A percentile compares a stretch with the other conserved stretches of the same genome.
Evolutionary conservation across 495 filamentous ascomycete genomes (phyloP).

Genomic region (Apiosordaria backusii): DNA sequence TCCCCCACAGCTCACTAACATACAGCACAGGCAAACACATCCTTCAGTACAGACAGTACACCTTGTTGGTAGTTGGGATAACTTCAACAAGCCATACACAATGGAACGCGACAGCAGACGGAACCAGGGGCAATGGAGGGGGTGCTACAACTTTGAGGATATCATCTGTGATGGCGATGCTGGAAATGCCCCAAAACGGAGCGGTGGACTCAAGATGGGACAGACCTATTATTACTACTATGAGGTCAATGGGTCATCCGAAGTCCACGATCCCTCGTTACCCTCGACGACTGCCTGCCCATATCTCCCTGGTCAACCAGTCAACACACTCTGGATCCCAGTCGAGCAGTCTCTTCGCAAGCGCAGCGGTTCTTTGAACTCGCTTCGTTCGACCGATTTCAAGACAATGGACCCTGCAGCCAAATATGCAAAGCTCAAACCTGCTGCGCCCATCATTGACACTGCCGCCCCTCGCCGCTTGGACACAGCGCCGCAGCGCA

Average conservation of each 20-base stretch:
- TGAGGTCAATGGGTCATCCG: slow-evolving; percentile 67
- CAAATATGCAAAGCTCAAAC: slow-evolving; percentile 66
- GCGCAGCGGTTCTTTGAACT: slow-evolving; percentile 51
- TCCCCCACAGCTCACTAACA: not conserved
- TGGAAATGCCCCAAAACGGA: slow-evolving; percentile 53
- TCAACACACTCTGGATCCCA: slow-evolving; percentile 80
- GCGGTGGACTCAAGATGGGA: slow-evolving; percentile 84
- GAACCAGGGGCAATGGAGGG: slow-evolving; percentile 72
- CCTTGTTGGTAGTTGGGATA: slow-evolving; percentile 90
- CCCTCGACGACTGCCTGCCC: slow-evolving; percentile 77
- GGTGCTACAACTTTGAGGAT: slow-evolving; percentile 78
- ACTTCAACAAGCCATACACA: slow-evolving; percentile 69
- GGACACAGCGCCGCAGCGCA: slow-evolving; percentile 51
- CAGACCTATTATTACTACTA: slow-evolving; percentile 97
- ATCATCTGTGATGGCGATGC: slow-evolving; percentile 77
- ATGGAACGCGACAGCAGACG: slow-evolving; percentile 74
- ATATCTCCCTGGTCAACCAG: slow-evolving; percentile 76
- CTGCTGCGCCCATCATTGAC: slow-evolving; percentile 45
- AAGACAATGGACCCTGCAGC: slow-evolving; percentile 76
- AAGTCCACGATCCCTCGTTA: slow-evolving; percentile 66
- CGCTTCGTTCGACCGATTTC: slow-evolving; percentile 47
- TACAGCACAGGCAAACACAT: slow-evolving; percentile 54
- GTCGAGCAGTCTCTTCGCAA: slow-evolving; percentile 55
- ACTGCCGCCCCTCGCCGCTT: slow-evolving; percentile 48
- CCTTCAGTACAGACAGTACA: slow-evolving; percentile 68